Evolutionary conservation across 768 basidiomycete genomes (phyloP).

Genomic region (Leucocoprinus sp.): DNA sequence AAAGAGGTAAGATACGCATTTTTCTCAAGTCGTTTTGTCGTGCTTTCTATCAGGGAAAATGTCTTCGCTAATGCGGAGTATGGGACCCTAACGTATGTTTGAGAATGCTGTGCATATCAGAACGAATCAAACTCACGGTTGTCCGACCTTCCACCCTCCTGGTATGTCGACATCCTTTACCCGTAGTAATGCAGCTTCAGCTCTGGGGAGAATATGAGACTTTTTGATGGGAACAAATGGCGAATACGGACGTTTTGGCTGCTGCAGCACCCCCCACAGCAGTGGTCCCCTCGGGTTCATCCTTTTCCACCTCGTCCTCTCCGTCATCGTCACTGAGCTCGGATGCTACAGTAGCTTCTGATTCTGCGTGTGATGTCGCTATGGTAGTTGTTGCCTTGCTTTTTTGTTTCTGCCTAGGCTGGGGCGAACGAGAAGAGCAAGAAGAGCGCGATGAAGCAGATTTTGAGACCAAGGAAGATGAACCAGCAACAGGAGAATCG

Average conservation of each 20-base stretch:
- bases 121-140: slow-evolving; percentile 52
- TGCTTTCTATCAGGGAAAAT: slow-evolving; percentile 85
- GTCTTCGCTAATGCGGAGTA: slow-evolving; percentile 88
- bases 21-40: slow-evolving; percentile 94
- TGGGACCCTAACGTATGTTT: slow-evolving; percentile 56
- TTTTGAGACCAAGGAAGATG: slow-evolving; percentile 3
- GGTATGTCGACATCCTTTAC: slow-evolving; percentile 65
- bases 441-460: slow-evolving; percentile 3
- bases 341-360: slow-evolving; percentile 16
- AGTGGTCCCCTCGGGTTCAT: slow-evolving; percentile 12
- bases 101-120: not conserved
- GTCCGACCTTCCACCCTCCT: slow-evolving; percentile 78
- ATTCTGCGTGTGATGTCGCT: slow-evolving; percentile 19
- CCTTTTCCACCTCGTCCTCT: slow-evolving; percentile 22
- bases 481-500: slow-evolving; percentile 4
- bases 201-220: slow-evolving; percentile 31
- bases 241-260: slow-evolving; percentile 51
- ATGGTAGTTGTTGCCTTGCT: slow-evolving; percentile 15
- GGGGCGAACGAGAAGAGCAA: not conserved
- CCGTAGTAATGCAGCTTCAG: slow-evolving; percentile 56
- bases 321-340: slow-evolving; percentile 22
- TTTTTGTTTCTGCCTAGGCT: slow-evolving; percentile 14
- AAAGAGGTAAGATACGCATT: slow-evolving; percentile 82
- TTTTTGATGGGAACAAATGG: not conserved
- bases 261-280: slow-evolving; percentile 31